Base-by-base conservation (phyloP, 2,329 filamentous ascomycete genomes). In the Penicillium brevicompactum region DNA sequence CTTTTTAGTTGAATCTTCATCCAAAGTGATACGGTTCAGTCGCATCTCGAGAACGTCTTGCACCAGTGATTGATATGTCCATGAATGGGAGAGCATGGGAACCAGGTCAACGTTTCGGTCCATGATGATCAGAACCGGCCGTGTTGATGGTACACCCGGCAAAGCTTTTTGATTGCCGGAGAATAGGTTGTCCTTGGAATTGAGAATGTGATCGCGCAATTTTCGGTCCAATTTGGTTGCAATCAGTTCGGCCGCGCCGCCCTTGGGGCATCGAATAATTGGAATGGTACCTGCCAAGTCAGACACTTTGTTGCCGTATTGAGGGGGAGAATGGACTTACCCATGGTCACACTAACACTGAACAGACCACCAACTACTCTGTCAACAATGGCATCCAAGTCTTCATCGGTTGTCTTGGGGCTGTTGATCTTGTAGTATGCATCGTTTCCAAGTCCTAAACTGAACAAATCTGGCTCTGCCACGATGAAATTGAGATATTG, bases 401-500 rank as follows among this genome's bases (percentile, higher is more conserved):
- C 90, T 56, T 94, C 90, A 66, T 97, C 94, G 62, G 88, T 90
- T 2, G 92, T 96, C 70, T 90, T 87, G 14, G 89, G 90, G 74
- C 92, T 97, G 77, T 97, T 97, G 69, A 99, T 80, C n/a, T 90
- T 91, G 86, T 91, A 95, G 73, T 99, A 99, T 8, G 90, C 91
- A 72, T 96, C 89, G 64, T 94, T 94, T 62, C 92, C 88, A 84
- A 97, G 90, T 9, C 92, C 92, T 58, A 99, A 79, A 69, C 90
- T 96, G 77, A 99, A 99, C 4, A 99, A 81, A 71, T 97, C 93
- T 5, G 93, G 92, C 72, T 99, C 94, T 32, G 90, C 90, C 41
- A 97, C 93, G 60, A 97, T 90, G 69, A 97, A 99, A 75, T 99
- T 97, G 51, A 99, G 81, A 70, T 97, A 97, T 72, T 99, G 94